These are phyloP conservation scores for Ulota crispa DNA, from an alignment of 225 moss, liverwort and hornwort genomes.

Conservation along the genomic window DNA sequence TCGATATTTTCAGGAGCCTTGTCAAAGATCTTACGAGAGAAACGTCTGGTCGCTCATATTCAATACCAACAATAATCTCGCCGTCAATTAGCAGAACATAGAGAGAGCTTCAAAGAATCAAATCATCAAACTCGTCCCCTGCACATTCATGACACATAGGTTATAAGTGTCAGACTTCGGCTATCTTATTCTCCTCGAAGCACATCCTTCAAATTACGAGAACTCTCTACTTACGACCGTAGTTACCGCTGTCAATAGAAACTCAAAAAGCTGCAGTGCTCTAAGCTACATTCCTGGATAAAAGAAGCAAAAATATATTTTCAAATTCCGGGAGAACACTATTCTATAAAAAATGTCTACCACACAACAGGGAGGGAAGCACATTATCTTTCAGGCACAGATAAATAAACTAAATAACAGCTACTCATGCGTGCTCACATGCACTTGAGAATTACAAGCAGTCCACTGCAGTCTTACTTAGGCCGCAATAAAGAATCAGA, in stretches of 20 bases:
- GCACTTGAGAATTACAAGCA: neutral
- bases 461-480: neutral
- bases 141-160: constrained; percentile 11
- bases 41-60: constrained; percentile 4
- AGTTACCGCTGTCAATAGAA: neutral
- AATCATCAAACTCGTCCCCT: neutral
- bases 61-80: neutral
- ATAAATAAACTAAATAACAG: neutral
- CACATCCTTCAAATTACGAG: neutral
- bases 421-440: neutral
- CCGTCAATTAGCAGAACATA: constrained; percentile 4
- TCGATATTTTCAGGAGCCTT: constrained; percentile 7
- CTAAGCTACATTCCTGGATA: neutral
- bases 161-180: neutral
- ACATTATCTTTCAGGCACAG: neutral
- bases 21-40: constrained; percentile 1
- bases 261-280: neutral
- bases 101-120: neutral
- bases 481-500: neutral
- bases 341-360: neutral
- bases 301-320: neutral
- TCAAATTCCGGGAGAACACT: neutral
- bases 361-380: neutral
- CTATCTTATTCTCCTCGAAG: neutral
- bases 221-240: neutral